Conservation (phyloP, 352 stramenopile genomes). For the Plasmopara halstedii region DNA sequence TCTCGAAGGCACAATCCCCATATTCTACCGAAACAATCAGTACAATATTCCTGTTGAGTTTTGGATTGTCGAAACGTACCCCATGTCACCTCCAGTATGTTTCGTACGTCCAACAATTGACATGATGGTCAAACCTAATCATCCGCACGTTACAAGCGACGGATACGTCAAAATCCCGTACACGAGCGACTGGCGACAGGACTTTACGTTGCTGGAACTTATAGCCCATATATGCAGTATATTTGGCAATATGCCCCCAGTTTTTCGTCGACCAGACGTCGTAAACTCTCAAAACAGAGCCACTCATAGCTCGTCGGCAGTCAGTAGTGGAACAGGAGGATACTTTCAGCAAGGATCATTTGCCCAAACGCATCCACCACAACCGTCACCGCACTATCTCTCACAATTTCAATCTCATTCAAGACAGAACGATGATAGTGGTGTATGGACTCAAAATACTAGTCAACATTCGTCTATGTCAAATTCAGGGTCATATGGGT, state of each 20-base stretch:
- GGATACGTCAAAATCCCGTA: constrained; percentile 85
- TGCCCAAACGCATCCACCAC: constrained; percentile 21
- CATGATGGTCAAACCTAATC: constrained; percentile 83
- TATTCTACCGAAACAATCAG: constrained; percentile 84
- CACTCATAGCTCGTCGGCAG: constrained; percentile 14
- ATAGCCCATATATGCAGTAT: constrained; percentile 87
- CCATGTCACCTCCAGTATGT: constrained; percentile 68
- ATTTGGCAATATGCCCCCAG: constrained; percentile 80
- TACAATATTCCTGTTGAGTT: constrained; percentile 90
- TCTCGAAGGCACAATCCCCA: constrained; percentile 85
- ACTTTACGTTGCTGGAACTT: constrained; percentile 79
- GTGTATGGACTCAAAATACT: constrained; percentile 1
- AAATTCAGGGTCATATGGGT: constrained; percentile 9
- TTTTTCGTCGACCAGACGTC: constrained; percentile 65
- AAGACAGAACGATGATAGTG: constrained; percentile 11
- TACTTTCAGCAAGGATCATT: constrained; percentile 45
- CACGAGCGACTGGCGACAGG: constrained; percentile 71
- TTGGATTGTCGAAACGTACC: constrained; percentile 84
- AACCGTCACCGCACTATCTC: constrained; percentile 28
- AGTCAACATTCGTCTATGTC: constrained; percentile 22
- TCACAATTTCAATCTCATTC: constrained; percentile 20
- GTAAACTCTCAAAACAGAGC: constrained; percentile 26
- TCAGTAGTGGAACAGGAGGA: constrained; percentile 19
- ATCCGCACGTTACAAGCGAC: constrained; percentile 81
- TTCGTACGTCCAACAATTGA: constrained; percentile 81